Base-by-base conservation (phyloP, 176 grass and related monocot species). In the Alloteropsis semialata region DNA sequence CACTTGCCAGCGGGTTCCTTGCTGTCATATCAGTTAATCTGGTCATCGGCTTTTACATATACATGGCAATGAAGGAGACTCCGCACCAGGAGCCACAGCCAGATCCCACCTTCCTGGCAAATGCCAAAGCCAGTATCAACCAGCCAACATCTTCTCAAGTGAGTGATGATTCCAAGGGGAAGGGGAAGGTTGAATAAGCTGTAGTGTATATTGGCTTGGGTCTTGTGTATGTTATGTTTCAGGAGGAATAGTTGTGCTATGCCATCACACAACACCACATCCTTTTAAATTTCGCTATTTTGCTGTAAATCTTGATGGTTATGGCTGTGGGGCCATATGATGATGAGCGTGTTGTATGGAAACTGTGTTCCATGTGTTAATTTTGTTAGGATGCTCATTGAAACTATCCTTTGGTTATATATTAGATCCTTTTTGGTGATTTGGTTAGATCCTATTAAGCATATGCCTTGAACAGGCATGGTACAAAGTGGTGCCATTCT, bases 1-100 rank as follows among this genome's bases (percentile, higher is more conserved):
- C 96, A 56, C 81, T 98, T 27, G 57, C 82, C 22, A 93, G 92
- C 15, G 92, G 96, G 77, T 98, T 98, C 79, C 81, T 98, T 50
- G 96, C 96, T 8, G 92, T 98, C 68, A 87, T 98, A 82, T 98
- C 96, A 0, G 87, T 98, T 56, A 98, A 95, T 77, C 34, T 98
- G 15, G 90, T 95, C 37, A 98, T 98, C 1, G 84, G 88, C 10
- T 84, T 82, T 25, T 98, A 95, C 63, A 98, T 95, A 65, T 89
- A 76, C 66, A 91, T 98, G 88, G 96, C 96, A 3, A 93, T 98
- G 87, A 94, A 95, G 59, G 83, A 91, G 76, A 66, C 79, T 24
- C 68, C 83, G 32, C 86, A 75, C 77, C 78, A 50, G 10, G 92
- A 90, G 66, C 89, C 87, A 37, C 92, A 93, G 72, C 92, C 96